Conservation (phyloP, 2,329 filamentous ascomycete species). For the Alternaria burnsii region DNA sequence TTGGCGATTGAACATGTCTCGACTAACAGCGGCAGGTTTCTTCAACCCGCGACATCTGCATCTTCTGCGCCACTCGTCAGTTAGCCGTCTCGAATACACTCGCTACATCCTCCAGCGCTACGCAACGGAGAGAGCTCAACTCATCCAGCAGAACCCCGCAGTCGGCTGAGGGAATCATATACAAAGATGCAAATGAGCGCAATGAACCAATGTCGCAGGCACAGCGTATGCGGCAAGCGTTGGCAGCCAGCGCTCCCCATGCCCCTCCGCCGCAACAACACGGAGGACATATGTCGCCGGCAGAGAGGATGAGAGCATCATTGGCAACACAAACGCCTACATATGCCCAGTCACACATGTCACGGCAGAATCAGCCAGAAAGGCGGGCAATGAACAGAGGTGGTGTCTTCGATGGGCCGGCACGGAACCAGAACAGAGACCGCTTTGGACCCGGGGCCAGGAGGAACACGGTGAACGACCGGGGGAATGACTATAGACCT, state of each 20-base stretch:
- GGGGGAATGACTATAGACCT: conserved; percentile 10
- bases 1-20: not conserved
- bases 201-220: conserved; percentile 37
- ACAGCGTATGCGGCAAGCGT: conserved; percentile 38
- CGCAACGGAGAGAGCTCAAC: conserved; percentile 45
- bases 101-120: conserved; percentile 18
- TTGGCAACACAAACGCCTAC: conserved; percentile 15
- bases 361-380: conserved; percentile 24
- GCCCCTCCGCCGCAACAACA: conserved; percentile 23
- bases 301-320: conserved; percentile 28
- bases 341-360: conserved; percentile 16
- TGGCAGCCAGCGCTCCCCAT: conserved; percentile 28
- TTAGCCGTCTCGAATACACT: conserved; percentile 30
- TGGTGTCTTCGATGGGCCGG: conserved; percentile 23
- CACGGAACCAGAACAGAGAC: conserved; percentile 30
- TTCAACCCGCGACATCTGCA: conserved; percentile 48
- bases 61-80: conserved; percentile 51
- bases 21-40: conserved; percentile 35
- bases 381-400: conserved; percentile 26
- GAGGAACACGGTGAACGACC: conserved; percentile 8
- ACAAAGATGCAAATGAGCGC: conserved; percentile 32
- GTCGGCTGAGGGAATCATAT: conserved; percentile 40
- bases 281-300: conserved; percentile 24
- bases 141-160: conserved; percentile 44
- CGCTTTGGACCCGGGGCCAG: conserved; percentile 22